Evolutionary conservation across 2,329 filamentous ascomycete genomes (phyloP), one percentile per base, ranked within the genome.

Genomic region (Fusarium redolens): DNA sequence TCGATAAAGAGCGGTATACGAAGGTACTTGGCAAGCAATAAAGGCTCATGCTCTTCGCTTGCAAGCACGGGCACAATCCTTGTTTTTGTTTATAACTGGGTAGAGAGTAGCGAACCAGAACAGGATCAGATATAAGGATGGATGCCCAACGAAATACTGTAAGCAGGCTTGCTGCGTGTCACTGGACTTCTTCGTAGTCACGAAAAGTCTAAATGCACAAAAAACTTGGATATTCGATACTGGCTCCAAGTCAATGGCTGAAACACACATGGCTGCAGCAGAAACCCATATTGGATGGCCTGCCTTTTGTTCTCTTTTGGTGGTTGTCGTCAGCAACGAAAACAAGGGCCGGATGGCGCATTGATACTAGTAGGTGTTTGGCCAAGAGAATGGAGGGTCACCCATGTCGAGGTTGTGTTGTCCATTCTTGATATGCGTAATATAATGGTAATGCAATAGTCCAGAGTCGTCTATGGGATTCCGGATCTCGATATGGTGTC

Each of bases 251-350:
- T 31, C 30, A 40, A 51, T 61, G 52, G 63, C 43, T 72, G 59
- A 68, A 74, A 74, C 59, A 50, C 35, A 43, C 30, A 65, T 54
- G 54, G 37, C 22, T 47, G 48, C 40, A 60, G 38, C 25, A 25
- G 25, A 57, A 52, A 13, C 38, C 15, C 47, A 65, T 47, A 61
- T 58, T 71, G 66, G 70, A 37, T 28, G 28, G n/a, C 40, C 30
- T 54, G 17, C 31, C 47, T 57, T 65, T 61, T 72, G 51, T 61
- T 66, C 48, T 48, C 37, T 62, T 69, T 67, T 45, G 59, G 52
- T 54, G 61, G 75, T 67, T 70, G 73, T 73, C 71, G 75, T 76
- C 73, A 75, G 75, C 75, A 72, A 72, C 69, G 48, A 76, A 75
- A 73, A 69, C 69, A 75, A 63, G 66, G 66, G 69, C 25, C 71